These are phyloP conservation scores for Termitomyces sp. DNA, from an alignment of 768 basidiomycete species.

Conservation along the genomic window DNA sequence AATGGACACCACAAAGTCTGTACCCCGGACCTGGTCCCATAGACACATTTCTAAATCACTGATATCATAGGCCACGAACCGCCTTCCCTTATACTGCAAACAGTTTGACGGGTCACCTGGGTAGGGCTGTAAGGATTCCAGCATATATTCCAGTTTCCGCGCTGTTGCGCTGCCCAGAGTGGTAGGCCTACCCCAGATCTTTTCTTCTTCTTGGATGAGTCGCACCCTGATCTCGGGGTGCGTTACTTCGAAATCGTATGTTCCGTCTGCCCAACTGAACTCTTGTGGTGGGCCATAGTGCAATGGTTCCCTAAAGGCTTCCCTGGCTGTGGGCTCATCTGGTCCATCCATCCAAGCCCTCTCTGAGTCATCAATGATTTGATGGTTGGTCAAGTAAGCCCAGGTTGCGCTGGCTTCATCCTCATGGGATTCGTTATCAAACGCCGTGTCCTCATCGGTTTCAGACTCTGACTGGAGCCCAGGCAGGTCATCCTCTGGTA, in stretches of 20 bases:
- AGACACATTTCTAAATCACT: neutral
- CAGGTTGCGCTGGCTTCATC: too few species aligned
- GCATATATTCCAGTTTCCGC: neutral
- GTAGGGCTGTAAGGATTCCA: neutral
- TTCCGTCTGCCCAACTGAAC: neutral
- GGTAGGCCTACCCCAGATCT: neutral
- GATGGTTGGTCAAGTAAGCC: too few species aligned
- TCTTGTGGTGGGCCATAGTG: too few species aligned
- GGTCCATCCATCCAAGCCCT: neutral
- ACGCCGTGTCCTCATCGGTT: too few species aligned
- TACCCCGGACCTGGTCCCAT: neutral
- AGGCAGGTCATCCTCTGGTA: too few species aligned
- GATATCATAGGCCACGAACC: neutral
- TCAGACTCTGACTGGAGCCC: too few species aligned
- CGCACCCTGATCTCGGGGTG: accelerated
- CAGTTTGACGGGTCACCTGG: neutral
- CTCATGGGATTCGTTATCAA: too few species aligned
- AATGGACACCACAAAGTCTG: neutral
- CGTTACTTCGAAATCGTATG: neutral
- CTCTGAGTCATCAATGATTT: too few species aligned
- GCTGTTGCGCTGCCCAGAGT: neutral
- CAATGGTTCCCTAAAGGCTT: neutral
- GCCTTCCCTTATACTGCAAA: neutral
- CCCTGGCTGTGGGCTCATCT: neutral
- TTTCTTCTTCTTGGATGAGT: neutral